Base-by-base conservation (phyloP, 768 basidiomycete species). In the Holtermanniella nyarrowii region DNA sequence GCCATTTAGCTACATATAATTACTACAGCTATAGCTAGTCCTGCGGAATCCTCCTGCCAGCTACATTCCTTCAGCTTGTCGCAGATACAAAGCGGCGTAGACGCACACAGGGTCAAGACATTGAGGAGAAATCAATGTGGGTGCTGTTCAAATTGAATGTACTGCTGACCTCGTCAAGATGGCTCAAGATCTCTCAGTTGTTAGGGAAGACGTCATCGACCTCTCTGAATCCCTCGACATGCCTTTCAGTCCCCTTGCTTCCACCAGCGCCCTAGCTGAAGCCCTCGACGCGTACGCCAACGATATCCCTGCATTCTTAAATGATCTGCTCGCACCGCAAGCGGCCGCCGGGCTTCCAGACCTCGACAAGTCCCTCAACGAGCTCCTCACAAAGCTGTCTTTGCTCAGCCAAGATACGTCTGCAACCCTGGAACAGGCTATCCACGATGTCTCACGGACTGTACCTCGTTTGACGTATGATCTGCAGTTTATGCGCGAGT, bases 401-500 rank as follows among this genome's bases (percentile, higher is more conserved):
- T 79, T 90, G 37, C 83, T 88, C 27, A 82, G 82, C 41, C 84
- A 89, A 65, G 91, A 96, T 60, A 91, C 90, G 0, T 86, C 89
- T 2, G 74, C 82, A 11, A 77, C 84, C 48, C 79, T 96, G 50
- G 95, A 96, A 69, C 82, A 82, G 55, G 80, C 82, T 43, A 90
- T 99, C 53, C 84, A 89, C 65, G 90, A 96, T 66, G 86, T 96
- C 41, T 88, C 91, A 1, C 81, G 90, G 45, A 80, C 83, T 3
- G 83, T 96, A 20, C 88, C 95, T 12, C 80, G 95, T 37, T 77
- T 99, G 43, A 82, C 86, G 1, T 97, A 95, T 69, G 95, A 97
- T 72, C 77, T 99, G 27, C 91, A 97, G 68, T 95, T 95, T 75
- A 91, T 96, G 82, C 84, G 87, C 41, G 93, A 97, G 62, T 82